Evolutionary conservation across 768 basidiomycete species (phyloP).

Genomic region (Boletus eberwhitei): DNA sequence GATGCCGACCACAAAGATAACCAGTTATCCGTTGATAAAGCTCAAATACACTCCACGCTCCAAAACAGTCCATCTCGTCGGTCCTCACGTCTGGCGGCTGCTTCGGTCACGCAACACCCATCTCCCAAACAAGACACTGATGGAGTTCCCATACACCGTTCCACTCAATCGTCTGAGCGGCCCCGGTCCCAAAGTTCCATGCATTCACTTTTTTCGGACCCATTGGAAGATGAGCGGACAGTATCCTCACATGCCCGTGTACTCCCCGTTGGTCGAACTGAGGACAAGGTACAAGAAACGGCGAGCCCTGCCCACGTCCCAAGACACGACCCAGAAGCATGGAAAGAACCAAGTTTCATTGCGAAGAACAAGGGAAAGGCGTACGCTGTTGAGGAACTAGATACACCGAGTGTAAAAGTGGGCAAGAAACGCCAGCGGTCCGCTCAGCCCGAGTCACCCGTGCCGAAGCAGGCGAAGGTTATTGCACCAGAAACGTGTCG

Average conservation of each 20-base stretch:
- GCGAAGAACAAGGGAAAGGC: constrained; percentile 17
- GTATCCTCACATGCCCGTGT: background rate
- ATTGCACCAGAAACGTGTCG: background rate
- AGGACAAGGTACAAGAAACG: background rate
- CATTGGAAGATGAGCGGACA: background rate
- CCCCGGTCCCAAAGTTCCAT: constrained; percentile 11
- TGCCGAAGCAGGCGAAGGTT: constrained; percentile 14
- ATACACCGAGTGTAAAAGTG: background rate
- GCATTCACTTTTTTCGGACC: constrained; percentile 29
- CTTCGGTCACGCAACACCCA: background rate
- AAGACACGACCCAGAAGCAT: constrained; percentile 27
- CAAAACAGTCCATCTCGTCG: background rate
- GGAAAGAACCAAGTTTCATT: constrained; percentile 34
- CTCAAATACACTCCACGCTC: background rate
- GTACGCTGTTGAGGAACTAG: constrained; percentile 3
- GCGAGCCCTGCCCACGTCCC: background rate
- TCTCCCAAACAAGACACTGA: background rate
- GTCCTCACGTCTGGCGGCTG: background rate
- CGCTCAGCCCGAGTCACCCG: constrained; percentile 2
- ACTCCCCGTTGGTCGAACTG: background rate
- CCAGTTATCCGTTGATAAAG: constrained; percentile 5
- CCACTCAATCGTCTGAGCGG: background rate
- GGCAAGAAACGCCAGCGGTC: constrained; percentile 18
- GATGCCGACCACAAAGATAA: background rate
- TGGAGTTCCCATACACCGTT: background rate